A percentile compares a stretch with the other conserved stretches of the same genome.
Conservation (phyloP, 768 basidiomycete species). For the Tulasnella sp. region DNA sequence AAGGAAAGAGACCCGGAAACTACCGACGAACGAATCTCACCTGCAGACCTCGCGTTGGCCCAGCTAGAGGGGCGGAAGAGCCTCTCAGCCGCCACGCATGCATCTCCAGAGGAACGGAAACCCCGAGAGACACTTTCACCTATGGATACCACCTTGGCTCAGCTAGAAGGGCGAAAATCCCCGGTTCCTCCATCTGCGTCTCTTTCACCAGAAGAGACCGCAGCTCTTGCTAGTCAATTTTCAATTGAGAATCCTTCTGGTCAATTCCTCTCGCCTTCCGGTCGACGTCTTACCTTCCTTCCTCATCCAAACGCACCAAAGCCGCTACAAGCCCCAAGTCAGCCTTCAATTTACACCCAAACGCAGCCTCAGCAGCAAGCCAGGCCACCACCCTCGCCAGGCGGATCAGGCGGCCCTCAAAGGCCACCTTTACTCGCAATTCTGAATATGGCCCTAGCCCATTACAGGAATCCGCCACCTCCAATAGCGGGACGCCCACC, state of each 20-base stretch:
- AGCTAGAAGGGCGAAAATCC: constrained; percentile 9
- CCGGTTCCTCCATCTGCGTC: not conserved
- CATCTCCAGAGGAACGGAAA: not conserved
- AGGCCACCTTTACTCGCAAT: constrained; percentile 12
- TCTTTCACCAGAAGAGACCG: not conserved
- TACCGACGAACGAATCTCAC: not conserved
- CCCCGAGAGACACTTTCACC: constrained; percentile 3
- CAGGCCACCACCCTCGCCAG: not conserved
- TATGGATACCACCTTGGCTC: not conserved
- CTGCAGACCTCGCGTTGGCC: not conserved
- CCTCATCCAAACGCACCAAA: constrained; percentile 26
- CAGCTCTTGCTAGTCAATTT: not conserved
- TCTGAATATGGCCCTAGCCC: constrained; percentile 20
- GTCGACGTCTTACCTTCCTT: constrained; percentile 18
- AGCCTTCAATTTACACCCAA: not conserved
- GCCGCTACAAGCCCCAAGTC: not conserved
- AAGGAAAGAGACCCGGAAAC: not conserved
- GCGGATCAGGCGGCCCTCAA: not conserved
- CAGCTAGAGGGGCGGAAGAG: not conserved
- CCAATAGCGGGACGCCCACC: not conserved
- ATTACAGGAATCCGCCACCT: not conserved
- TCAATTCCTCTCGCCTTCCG: constrained; percentile 15
- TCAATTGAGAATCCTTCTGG: not conserved
- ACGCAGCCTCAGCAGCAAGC: not conserved
- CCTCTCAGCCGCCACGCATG: not conserved